phyloP scores from a whole-genome alignment of 106 monocot species.

The Dendrobium chrysotoxum region DNA sequence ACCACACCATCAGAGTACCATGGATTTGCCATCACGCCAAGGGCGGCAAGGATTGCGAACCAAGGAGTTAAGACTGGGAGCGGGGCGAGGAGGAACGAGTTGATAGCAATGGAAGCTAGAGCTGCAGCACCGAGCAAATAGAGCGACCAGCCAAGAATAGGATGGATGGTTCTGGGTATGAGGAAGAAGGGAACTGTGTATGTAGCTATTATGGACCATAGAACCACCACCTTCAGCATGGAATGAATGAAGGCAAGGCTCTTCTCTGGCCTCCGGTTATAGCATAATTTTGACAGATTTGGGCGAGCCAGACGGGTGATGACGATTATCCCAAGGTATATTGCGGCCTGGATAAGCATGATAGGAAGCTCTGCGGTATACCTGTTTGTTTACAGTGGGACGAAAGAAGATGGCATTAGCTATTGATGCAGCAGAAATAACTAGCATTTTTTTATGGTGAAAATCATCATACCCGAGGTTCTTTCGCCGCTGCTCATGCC shows the following conservation, averaged over 20 bases:
- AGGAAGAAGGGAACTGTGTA: conserved; percentile 68
- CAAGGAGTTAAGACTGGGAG: conserved; percentile 42
- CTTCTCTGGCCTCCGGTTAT: conserved; percentile 55
- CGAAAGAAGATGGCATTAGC: not conserved
- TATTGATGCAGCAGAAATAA: not conserved
- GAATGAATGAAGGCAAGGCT: conserved; percentile 27
- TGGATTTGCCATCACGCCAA: conserved; percentile 53
- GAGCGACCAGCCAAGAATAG: conserved; percentile 59
- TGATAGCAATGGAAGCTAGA: conserved; percentile 41
- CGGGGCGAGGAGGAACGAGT: conserved; percentile 40
- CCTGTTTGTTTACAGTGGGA: conserved; percentile 13
- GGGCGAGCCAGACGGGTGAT: conserved; percentile 47
- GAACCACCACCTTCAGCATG: conserved; percentile 29
- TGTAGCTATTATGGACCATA: conserved; percentile 48
- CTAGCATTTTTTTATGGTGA: too few species aligned
- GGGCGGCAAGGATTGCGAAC: conserved; percentile 32
- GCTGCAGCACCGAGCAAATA: conserved; percentile 51
- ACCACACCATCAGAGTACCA: conserved; percentile 64
- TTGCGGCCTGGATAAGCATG: conserved; percentile 39
- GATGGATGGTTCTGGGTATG: conserved; percentile 62
- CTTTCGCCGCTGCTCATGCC: conserved; percentile 56
- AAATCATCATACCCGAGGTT: conserved; percentile 39
- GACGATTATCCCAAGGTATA: conserved; percentile 51
- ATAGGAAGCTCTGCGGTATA: conserved; percentile 52
- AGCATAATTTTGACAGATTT: conserved; percentile 60